Evolutionary conservation across 1,139 yeast species (phyloP).

Genomic region (Kodamaea fungicola): DNA sequence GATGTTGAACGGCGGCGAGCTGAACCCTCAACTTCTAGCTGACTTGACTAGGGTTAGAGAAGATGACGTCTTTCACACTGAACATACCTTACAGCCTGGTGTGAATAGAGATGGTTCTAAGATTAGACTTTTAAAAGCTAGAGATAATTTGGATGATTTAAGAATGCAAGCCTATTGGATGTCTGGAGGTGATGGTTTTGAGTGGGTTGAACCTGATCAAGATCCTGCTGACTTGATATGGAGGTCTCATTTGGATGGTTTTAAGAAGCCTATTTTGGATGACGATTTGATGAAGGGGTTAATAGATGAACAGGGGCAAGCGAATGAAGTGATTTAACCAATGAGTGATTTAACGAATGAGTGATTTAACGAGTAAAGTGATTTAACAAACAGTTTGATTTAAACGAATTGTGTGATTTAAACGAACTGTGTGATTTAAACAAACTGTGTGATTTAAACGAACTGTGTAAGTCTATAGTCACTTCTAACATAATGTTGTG

Average conservation of each 20-base stretch:
- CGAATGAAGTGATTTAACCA: not conserved
- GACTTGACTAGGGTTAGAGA: constrained; percentile 35
- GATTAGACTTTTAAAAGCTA: constrained; percentile 37
- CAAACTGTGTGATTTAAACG: too few species aligned
- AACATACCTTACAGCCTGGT: constrained; percentile 32
- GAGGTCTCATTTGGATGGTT: constrained; percentile 35
- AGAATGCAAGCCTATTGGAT: constrained; percentile 75
- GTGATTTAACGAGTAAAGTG: too few species aligned
- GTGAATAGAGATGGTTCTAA: constrained; percentile 37
- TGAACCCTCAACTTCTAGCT: constrained; percentile 31
- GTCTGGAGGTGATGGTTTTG: constrained; percentile 70
- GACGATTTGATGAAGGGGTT: constrained; percentile 4
- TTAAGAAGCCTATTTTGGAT: constrained; percentile 17
- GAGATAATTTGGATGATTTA: constrained; percentile 49
- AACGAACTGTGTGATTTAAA: too few species aligned
- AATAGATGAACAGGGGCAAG: constrained; percentile 2
- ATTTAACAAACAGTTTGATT: too few species aligned
- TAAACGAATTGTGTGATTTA: too few species aligned
- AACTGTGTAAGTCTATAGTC: too few species aligned
- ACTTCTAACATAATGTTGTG: too few species aligned
- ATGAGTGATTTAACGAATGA: too few species aligned
- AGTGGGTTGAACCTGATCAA: constrained; percentile 79
- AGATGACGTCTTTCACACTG: constrained; percentile 22
- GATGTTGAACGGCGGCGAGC: constrained; percentile 40
- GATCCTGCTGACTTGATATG: constrained; percentile 71